Conservation (phyloP, 371 early-diverging fungal species). For the Phascolomyces articulosus region DNA sequence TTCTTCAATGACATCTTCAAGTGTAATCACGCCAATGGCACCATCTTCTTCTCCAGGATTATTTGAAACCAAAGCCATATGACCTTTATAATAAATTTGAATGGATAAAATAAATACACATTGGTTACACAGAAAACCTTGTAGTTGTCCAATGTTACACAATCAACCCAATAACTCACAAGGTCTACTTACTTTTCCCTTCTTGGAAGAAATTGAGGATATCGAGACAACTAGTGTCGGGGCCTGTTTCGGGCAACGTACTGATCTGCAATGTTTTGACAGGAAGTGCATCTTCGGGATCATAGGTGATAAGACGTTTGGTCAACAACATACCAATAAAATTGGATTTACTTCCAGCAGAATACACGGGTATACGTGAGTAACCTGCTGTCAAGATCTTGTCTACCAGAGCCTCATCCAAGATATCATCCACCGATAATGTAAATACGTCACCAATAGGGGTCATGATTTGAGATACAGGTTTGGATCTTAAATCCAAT, state of each 20-base stretch:
- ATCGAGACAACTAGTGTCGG: conserved; percentile 81
- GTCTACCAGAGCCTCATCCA: conserved; percentile 70
- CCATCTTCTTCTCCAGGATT: conserved; percentile 50
- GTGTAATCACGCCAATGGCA: conserved; percentile 91
- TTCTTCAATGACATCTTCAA: conserved; percentile 98
- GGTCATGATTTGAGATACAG: conserved; percentile 87
- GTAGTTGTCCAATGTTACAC: not conserved
- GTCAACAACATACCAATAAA: conserved; percentile 90
- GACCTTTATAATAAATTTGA: conserved; percentile 47
- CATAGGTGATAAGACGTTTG: conserved; percentile 83
- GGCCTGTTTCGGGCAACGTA: conserved; percentile 73
- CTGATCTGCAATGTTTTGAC: conserved; percentile 72
- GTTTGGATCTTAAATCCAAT: conserved; percentile 86
- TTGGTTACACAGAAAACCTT: too few relatives aligned
- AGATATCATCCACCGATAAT: conserved; percentile 66
- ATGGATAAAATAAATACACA: not conserved
- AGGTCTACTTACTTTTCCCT: conserved; percentile 82
- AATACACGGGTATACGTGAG: conserved; percentile 88
- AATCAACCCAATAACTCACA: too few relatives aligned
- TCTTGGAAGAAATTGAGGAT: conserved; percentile 94
- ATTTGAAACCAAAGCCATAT: conserved; percentile 75
- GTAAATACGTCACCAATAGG: conserved; percentile 84
- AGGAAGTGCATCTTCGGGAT: conserved; percentile 82
- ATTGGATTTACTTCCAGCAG: conserved; percentile 59
- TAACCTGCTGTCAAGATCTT: conserved; percentile 86